These are phyloP conservation scores for Kodamaea sp. DNA, from an alignment of 1,139 yeast genomes.

Conservation along the genomic window DNA sequence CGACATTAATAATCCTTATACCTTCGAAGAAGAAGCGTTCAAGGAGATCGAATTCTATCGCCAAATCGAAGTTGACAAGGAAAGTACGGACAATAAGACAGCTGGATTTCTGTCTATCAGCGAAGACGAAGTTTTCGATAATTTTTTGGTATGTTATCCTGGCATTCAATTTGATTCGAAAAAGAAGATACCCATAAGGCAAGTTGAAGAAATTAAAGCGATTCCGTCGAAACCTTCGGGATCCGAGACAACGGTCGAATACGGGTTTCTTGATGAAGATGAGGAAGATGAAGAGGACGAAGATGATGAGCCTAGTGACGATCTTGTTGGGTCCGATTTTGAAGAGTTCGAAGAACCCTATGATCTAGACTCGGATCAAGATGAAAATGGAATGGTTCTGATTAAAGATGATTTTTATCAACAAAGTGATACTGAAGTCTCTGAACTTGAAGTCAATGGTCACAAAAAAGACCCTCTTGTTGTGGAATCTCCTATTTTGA, in stretches of 20 bases:
- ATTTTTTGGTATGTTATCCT: conserved; percentile 34
- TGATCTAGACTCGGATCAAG: conserved; percentile 14
- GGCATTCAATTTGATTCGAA: conserved; percentile 20
- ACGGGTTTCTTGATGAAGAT: conserved; percentile 5
- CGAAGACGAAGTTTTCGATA: conserved; percentile 16
- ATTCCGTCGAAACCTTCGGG: conserved; percentile 1
- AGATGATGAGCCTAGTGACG: conserved; percentile 13
- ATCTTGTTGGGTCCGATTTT: conserved; percentile 6
- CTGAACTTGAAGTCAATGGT: neutral
- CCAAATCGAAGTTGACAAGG: conserved; percentile 22
- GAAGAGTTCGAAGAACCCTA: conserved; percentile 8
- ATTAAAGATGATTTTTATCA: neutral
- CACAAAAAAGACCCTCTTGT: no score
- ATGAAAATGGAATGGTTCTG: conserved; percentile 12
- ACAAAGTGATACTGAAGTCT: neutral
- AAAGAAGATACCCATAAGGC: conserved; percentile 15
- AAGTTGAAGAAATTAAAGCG: conserved; percentile 14
- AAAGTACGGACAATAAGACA: neutral
- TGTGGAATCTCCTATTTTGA: neutral
- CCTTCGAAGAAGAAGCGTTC: conserved; percentile 53
- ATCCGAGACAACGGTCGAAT: conserved; percentile 8
- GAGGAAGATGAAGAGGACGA: conserved; percentile 14
- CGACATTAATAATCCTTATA: conserved; percentile 61
- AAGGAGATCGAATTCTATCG: conserved; percentile 38
- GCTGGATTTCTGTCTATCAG: conserved; percentile 1